Evolutionary conservation across 768 basidiomycete genomes (phyloP).

Genomic region (Macrolepiota albuminosa): DNA sequence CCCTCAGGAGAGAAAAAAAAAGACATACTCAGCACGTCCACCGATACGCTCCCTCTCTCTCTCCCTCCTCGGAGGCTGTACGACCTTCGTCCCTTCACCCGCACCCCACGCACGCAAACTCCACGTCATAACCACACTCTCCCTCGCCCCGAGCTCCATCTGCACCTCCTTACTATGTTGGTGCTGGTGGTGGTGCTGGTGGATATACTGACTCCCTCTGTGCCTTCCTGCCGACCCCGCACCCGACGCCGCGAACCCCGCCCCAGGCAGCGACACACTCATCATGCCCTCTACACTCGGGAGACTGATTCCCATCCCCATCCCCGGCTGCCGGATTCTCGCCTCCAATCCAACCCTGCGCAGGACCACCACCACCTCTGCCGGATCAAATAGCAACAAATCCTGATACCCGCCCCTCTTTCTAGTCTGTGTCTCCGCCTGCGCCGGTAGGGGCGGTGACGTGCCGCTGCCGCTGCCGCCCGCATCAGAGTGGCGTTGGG

Average conservation of each 20-base stretch:
- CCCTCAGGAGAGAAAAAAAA: constrained; percentile 3
- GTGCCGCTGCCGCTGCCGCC: too few species aligned
- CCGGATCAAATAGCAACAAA: constrained; percentile 62
- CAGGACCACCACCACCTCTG: constrained; percentile 49
- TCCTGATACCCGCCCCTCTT: constrained; percentile 18
- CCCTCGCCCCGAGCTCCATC: constrained; percentile 33
- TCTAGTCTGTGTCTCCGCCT: neutral
- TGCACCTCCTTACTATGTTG: constrained; percentile 12
- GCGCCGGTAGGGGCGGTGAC: too few species aligned
- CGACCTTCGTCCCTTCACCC: constrained; percentile 43
- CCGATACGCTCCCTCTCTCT: neutral
- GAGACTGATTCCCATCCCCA: constrained; percentile 24
- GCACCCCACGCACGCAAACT: constrained; percentile 50
- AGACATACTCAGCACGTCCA: constrained; percentile 31
- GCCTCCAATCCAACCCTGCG: constrained; percentile 48
- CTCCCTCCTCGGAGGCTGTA: constrained; percentile 1
- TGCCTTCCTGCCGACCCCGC: constrained; percentile 18
- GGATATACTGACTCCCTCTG: too few species aligned
- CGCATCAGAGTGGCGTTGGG: neutral
- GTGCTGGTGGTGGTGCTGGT: too few species aligned
- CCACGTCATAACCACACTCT: constrained; percentile 59
- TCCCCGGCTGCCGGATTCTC: neutral
- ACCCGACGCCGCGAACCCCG: constrained; percentile 29
- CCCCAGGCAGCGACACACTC: constrained; percentile 59
- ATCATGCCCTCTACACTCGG: constrained; percentile 33